A percentile compares a stretch with the other conserved stretches of the same genome.
These are phyloP conservation scores for Leccinum sublutescens DNA, from an alignment of 768 basidiomycete species.

Conservation along the genomic window DNA sequence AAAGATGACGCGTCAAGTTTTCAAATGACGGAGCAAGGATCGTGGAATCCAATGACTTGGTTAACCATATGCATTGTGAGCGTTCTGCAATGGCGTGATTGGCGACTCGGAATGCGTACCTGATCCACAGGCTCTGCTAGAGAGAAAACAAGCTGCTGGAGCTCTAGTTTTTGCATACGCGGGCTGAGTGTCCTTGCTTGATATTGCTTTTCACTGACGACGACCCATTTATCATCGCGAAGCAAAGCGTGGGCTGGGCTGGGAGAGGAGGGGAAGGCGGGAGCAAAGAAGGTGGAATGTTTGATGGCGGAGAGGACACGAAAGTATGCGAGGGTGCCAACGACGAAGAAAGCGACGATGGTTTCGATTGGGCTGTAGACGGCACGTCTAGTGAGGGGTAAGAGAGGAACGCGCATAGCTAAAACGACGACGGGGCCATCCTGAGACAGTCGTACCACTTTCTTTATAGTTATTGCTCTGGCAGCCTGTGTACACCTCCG, in stretches of 20 bases:
- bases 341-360: conserved; percentile 84
- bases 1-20: conserved; percentile 51
- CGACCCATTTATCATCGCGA: conserved; percentile 58
- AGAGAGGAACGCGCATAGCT: conserved; percentile 57
- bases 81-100: not conserved
- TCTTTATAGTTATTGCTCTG: not conserved
- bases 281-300: conserved; percentile 76
- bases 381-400: conserved; percentile 69
- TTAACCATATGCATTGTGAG: conserved; percentile 16
- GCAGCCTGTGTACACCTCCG: not conserved
- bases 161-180: conserved; percentile 46
- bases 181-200: conserved; percentile 32
- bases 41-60: conserved; percentile 36
- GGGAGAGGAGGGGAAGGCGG: conserved; percentile 43
- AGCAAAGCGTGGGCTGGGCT: conserved; percentile 58
- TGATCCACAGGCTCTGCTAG: conserved; percentile 44
- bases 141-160: conserved; percentile 73
- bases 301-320: conserved; percentile 90
- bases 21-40: conserved; percentile 43
- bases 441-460: conserved; percentile 29
- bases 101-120: conserved; percentile 28
- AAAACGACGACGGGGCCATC: not conserved
- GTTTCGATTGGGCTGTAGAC: conserved; percentile 83
- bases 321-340: conserved; percentile 93
- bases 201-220: conserved; percentile 56